phyloP scores from a whole-genome alignment of 352 stramenopile species.

The Achlya hypogyna region DNA sequence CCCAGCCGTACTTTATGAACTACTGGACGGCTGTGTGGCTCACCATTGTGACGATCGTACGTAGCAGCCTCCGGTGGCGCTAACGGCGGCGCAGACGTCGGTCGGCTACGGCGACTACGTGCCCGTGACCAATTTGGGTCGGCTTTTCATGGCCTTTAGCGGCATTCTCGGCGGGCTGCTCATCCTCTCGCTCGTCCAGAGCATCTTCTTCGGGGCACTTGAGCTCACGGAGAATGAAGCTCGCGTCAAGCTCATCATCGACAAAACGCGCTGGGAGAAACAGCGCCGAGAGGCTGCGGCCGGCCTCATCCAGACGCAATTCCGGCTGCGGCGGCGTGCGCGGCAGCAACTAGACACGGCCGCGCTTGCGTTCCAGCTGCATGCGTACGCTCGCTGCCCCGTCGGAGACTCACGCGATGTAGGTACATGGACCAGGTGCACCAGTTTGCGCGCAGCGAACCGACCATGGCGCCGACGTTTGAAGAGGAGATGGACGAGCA shows the following conservation, averaged over 20 bases:
- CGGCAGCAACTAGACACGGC: conserved; percentile 3
- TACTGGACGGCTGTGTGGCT: conserved; percentile 71
- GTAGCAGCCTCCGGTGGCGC: background rate
- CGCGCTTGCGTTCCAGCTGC: conserved; percentile 26
- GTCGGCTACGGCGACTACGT: conserved; percentile 68
- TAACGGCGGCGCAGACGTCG: conserved; percentile 30
- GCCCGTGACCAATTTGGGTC: conserved; percentile 54
- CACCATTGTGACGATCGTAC: conserved; percentile 55
- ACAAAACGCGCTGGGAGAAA: conserved; percentile 47
- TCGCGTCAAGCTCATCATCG: conserved; percentile 59
- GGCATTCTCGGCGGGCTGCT: conserved; percentile 65
- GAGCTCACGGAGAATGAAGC: conserved; percentile 52
- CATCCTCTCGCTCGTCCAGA: conserved; percentile 63
- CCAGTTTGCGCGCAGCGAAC: conserved; percentile 27
- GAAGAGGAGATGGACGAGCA: conserved; percentile 44
- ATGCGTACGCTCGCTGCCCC: background rate
- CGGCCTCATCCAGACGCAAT: conserved; percentile 39
- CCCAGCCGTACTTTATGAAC: conserved; percentile 50
- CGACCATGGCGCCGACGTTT: conserved; percentile 27
- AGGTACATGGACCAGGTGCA: conserved; percentile 22
- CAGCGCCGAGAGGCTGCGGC: conserved; percentile 33
- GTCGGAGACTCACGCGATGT: background rate
- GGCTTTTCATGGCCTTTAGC: conserved; percentile 42
- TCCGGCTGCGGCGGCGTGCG: conserved; percentile 20
- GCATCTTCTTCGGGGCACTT: conserved; percentile 65